These are phyloP conservation scores for Abrus precatorius DNA, from an alignment of 306 rosid species.

Conservation along the genomic window DNA sequence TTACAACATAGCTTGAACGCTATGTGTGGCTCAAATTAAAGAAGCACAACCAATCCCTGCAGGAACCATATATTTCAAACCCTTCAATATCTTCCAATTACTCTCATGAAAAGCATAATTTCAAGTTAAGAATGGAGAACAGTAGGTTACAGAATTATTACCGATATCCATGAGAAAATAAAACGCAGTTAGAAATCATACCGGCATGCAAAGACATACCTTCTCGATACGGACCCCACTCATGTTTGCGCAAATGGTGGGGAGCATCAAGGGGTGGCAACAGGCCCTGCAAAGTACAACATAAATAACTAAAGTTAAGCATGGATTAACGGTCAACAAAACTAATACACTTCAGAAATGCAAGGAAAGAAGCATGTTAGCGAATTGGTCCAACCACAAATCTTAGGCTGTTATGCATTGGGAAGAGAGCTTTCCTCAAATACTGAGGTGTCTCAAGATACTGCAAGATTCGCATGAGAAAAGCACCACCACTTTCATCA, in stretches of 20 bases:
- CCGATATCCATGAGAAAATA: background rate
- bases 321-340: slow-evolving; percentile 29
- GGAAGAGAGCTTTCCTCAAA: slow-evolving; percentile 87
- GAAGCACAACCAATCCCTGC: slow-evolving; percentile 12
- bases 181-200: slow-evolving; percentile 2
- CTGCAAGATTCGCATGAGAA: slow-evolving; percentile 77
- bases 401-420: slow-evolving; percentile 86
- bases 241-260: slow-evolving; percentile 95
- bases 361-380: slow-evolving; percentile 39
- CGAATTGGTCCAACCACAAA: slow-evolving; percentile 71
- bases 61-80: slow-evolving; percentile 23
- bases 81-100: background rate
- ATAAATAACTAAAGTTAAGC: slow-evolving; percentile 27
- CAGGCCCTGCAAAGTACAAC: slow-evolving; percentile 70
- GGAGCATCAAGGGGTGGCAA: slow-evolving; percentile 99
- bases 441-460: slow-evolving; percentile 99
- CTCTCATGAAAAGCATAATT: slow-evolving; percentile 2
- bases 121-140: slow-evolving; percentile 4
- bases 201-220: slow-evolving; percentile 56
- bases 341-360: slow-evolving; percentile 39
- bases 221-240: slow-evolving; percentile 90
- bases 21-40: background rate
- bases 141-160: background rate
- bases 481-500: slow-evolving; percentile 84
- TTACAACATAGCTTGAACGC: background rate